These are phyloP conservation scores for Rhizopus sp. DNA, from an alignment of 371 early-diverging fungal genomes.

Conservation along the genomic window DNA sequence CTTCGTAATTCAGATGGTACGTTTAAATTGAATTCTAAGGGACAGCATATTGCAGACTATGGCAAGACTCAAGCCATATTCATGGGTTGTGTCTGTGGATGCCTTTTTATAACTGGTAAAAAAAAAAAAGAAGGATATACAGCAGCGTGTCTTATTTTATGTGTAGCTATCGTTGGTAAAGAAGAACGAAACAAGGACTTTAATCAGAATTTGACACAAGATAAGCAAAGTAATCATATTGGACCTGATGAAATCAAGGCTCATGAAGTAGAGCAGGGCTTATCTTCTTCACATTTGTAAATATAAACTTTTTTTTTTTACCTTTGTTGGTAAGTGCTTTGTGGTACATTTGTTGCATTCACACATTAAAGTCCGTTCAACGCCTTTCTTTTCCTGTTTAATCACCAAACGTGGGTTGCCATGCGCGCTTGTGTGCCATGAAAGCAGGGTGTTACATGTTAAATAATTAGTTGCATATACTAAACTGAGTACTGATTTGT, in stretches of 20 bases:
- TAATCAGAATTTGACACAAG: conserved; percentile 32
- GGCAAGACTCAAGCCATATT: conserved; percentile 67
- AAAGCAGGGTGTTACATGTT: no score
- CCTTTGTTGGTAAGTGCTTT: conserved; percentile 2
- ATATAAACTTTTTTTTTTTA: neutral
- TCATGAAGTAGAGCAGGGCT: conserved; percentile 31
- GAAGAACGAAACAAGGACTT: conserved; percentile 48
- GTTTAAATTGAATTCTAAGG: conserved; percentile 33
- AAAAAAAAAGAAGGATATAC: neutral
- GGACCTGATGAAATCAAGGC: conserved; percentile 28
- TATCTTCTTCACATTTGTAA: conserved; percentile 3
- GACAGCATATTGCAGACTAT: conserved; percentile 60
- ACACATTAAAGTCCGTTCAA: neutral
- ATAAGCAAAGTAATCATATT: conserved; percentile 24
- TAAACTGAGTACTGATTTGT: no score
- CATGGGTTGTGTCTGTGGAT: conserved; percentile 56
- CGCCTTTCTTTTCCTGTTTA: neutral
- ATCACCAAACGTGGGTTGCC: neutral
- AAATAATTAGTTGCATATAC: no score
- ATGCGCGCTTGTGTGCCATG: neutral
- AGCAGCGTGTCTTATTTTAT: neutral
- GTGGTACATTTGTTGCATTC: conserved; percentile 2
- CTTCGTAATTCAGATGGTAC: conserved; percentile 37
- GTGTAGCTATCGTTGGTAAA: conserved; percentile 40
- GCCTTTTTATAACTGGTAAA: conserved; percentile 43